These are phyloP conservation scores for Paramarasmius palmivorus DNA, from an alignment of 1,284 basidiomycete genomes.

Conservation along the genomic window DNA sequence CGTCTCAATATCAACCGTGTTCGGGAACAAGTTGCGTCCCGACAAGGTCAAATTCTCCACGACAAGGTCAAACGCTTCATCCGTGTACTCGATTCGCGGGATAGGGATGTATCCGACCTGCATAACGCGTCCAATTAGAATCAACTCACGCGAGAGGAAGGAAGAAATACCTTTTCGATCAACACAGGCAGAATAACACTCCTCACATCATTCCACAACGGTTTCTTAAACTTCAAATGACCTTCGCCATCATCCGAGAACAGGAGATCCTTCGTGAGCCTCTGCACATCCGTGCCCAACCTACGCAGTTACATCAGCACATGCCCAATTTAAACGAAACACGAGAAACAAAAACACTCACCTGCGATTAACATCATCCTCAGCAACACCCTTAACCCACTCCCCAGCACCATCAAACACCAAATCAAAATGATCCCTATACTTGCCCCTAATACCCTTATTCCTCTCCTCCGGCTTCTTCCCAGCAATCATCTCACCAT, in stretches of 20 bases:
- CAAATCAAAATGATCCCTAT: slow-evolving; percentile 81
- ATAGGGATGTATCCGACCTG: slow-evolving; percentile 89
- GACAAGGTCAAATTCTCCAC: slow-evolving; percentile 93
- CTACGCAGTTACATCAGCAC: background rate
- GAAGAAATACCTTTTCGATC: slow-evolving; percentile 59
- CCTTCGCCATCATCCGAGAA: slow-evolving; percentile 81
- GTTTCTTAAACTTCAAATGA: slow-evolving; percentile 86
- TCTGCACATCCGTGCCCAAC: slow-evolving; percentile 21
- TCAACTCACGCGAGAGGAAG: background rate
- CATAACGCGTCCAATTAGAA: background rate
- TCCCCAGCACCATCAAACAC: slow-evolving; percentile 70
- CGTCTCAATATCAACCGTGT: slow-evolving; percentile 79
- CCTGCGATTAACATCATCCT: slow-evolving; percentile 80
- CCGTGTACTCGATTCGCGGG: slow-evolving; percentile 90
- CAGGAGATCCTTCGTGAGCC: slow-evolving; percentile 80
- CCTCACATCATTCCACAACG: slow-evolving; percentile 86
- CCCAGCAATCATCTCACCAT: background rate
- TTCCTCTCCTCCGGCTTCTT: background rate
- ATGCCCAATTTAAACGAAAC: background rate
- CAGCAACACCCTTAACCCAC: slow-evolving; percentile 84
- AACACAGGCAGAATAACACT: slow-evolving; percentile 81
- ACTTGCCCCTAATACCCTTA: slow-evolving; percentile 56
- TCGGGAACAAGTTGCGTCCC: slow-evolving; percentile 81
- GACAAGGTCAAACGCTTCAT: slow-evolving; percentile 83
- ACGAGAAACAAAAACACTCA: slow-evolving; percentile 21